These are phyloP conservation scores for Emericellopsis cladophorae DNA, from an alignment of 2,329 filamentous ascomycete species.

Conservation along the genomic window DNA sequence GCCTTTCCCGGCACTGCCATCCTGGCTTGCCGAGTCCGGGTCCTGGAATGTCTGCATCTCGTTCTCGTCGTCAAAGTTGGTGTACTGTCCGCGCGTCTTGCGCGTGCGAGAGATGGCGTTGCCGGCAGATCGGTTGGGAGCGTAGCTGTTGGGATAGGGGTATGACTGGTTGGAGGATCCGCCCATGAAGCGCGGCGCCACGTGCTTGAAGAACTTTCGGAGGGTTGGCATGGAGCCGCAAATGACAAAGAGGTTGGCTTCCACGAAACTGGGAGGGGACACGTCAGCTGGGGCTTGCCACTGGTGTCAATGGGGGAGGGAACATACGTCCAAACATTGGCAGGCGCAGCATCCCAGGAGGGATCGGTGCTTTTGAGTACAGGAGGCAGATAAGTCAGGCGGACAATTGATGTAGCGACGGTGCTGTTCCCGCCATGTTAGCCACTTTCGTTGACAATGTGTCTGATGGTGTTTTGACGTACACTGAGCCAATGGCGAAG, in stretches of 20 bases:
- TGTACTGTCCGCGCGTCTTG: slow-evolving; percentile 7
- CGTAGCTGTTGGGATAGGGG: not conserved
- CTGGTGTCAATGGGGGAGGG: not conserved
- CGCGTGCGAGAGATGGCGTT: slow-evolving; percentile 5
- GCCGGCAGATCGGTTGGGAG: not conserved
- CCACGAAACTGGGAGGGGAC: slow-evolving; percentile 14
- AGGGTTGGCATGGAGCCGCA: slow-evolving; percentile 25
- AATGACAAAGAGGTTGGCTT: slow-evolving; percentile 25
- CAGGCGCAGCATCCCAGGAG: slow-evolving; percentile 15
- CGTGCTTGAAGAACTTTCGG: slow-evolving; percentile 19
- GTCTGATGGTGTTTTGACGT: not conserved
- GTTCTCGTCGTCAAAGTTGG: slow-evolving; percentile 6
- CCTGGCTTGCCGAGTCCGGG: not conserved
- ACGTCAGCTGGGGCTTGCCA: too few species aligned
- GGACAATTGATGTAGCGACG: slow-evolving; percentile 16
- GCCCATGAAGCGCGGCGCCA: slow-evolving; percentile 14
- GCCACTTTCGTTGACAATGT: not conserved
- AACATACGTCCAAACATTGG: slow-evolving; percentile 15
- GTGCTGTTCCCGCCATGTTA: slow-evolving; percentile 9
- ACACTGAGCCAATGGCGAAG: slow-evolving; percentile 26
- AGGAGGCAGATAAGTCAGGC: slow-evolving; percentile 11
- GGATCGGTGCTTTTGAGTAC: slow-evolving; percentile 12
- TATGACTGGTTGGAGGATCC: slow-evolving; percentile 3
- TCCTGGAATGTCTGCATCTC: slow-evolving; percentile 6
- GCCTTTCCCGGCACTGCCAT: not conserved